Percentiles rank a stretch among this genome's conserved stretches.
Evolutionary conservation across 2,329 filamentous ascomycete genomes (phyloP).

Genomic region (Verticillium klebahnii): DNA sequence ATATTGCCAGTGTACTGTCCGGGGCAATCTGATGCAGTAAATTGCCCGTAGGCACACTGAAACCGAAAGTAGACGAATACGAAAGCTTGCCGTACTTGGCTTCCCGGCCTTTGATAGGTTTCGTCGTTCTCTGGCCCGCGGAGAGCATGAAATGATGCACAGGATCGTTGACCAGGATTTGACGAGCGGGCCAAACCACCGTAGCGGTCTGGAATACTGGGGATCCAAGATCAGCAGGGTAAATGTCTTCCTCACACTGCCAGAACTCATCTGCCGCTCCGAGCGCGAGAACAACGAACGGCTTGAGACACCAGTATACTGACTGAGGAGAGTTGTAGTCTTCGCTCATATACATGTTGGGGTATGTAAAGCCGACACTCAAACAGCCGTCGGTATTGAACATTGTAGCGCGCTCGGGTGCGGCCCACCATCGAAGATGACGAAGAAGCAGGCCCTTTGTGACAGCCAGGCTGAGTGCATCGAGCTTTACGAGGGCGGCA

Average conservation of each 20-base stretch:
- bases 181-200: conserved; percentile 22
- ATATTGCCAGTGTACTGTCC: conserved; percentile 12
- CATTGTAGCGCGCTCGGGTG: conserved; percentile 57
- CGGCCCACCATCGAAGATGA: conserved; percentile 75
- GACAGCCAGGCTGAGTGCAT: conserved; percentile 65
- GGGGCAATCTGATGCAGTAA: conserved; percentile 19
- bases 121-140: conserved; percentile 25
- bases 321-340: conserved; percentile 47
- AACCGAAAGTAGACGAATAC: conserved; percentile 33
- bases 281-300: conserved; percentile 31
- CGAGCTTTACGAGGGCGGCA: conserved; percentile 28
- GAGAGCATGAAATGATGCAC: conserved; percentile 33
- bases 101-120: conserved; percentile 25
- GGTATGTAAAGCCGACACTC: conserved; percentile 23
- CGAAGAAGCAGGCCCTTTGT: conserved; percentile 71
- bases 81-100: conserved; percentile 35
- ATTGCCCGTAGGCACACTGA: conserved; percentile 24
- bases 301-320: conserved; percentile 43
- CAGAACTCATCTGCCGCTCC: conserved; percentile 32
- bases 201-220: neutral
- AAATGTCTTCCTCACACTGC: conserved; percentile 27
- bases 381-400: conserved; percentile 71
- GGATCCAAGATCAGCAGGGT: conserved; percentile 17
- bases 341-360: conserved; percentile 43
- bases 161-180: conserved; percentile 31